phyloP scores from a whole-genome alignment of 108 stramenopile species.

The Pseudonitzschia multiseries region DNA sequence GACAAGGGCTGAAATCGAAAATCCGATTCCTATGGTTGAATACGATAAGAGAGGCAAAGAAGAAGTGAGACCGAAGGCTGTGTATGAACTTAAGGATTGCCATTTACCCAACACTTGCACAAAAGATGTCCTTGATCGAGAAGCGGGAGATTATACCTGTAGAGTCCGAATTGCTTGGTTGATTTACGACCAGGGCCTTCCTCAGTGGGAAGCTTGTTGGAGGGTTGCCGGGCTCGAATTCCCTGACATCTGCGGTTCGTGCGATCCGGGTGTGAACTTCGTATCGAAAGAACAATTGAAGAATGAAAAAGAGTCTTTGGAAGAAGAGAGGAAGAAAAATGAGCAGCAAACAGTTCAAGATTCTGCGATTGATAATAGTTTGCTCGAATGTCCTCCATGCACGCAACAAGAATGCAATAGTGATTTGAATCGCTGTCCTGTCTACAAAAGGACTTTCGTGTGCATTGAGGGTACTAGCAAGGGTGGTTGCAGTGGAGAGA shows the following conservation, averaged over 20 bases:
- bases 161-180: constrained; percentile 66
- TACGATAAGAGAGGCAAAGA: constrained; percentile 33
- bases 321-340: constrained; percentile 2
- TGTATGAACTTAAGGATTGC: constrained; percentile 50
- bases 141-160: constrained; percentile 59
- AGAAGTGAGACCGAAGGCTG: constrained; percentile 30
- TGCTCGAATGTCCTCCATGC: constrained; percentile 47
- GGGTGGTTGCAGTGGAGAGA: constrained; percentile 57
- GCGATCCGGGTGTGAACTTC: constrained; percentile 46
- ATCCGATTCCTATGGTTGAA: constrained; percentile 34
- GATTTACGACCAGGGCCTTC: constrained; percentile 43
- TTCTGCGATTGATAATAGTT: background rate
- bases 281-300: background rate
- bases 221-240: constrained; percentile 58
- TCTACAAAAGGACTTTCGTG: constrained; percentile 52
- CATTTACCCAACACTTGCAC: constrained; percentile 65
- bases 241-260: constrained; percentile 48
- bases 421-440: constrained; percentile 64
- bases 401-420: constrained; percentile 48
- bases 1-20: constrained; percentile 51
- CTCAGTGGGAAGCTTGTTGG: constrained; percentile 62
- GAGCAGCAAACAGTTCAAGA: background rate
- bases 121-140: constrained; percentile 42
- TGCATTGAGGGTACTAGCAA: constrained; percentile 56
- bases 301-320: constrained; percentile 7